phyloP scores from a whole-genome alignment of 805 yeast genomes.

The Kregervanrija delftensis region DNA sequence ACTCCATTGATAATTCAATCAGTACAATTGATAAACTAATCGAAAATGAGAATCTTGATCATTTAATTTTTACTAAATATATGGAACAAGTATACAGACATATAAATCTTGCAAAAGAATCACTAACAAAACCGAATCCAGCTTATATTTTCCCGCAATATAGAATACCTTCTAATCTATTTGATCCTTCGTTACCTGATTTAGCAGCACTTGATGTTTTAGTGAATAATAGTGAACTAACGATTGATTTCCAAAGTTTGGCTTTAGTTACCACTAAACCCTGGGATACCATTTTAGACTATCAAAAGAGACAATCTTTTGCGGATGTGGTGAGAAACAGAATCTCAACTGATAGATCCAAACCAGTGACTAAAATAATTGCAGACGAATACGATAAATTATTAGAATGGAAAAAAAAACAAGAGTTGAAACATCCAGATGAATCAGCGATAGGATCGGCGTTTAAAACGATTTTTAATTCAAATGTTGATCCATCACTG shows the following conservation, averaged over 20 bases:
- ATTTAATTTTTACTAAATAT: slow-evolving; percentile 16
- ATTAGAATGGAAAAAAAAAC: slow-evolving; percentile 24
- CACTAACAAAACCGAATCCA: slow-evolving; percentile 47
- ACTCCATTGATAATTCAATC: slow-evolving; percentile 36
- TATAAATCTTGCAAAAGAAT: slow-evolving; percentile 28
- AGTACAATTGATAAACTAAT: slow-evolving; percentile 32
- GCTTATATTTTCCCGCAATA: slow-evolving; percentile 52
- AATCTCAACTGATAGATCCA: slow-evolving; percentile 38
- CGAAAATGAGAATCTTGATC: slow-evolving; percentile 15
- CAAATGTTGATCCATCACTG: slow-evolving; percentile 23
- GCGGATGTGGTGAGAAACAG: slow-evolving; percentile 53
- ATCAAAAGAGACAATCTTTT: slow-evolving; percentile 39
- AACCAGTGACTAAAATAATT: slow-evolving; percentile 33
- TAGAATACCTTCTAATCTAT: slow-evolving; percentile 29
- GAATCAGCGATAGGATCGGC: slow-evolving; percentile 15
- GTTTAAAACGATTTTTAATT: slow-evolving; percentile 19
- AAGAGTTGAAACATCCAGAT: slow-evolving; percentile 4
- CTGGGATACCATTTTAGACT: slow-evolving; percentile 49
- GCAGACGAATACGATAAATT: slow-evolving; percentile 32
- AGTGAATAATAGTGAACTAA: slow-evolving; percentile 54
- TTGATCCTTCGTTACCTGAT: slow-evolving; percentile 42
- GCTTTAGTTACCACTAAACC: slow-evolving; percentile 47
- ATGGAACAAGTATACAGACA: slow-evolving; percentile 25
- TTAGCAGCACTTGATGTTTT: slow-evolving; percentile 50
- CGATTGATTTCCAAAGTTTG: slow-evolving; percentile 51